Percentiles rank a stretch among this genome's conserved stretches.
These are phyloP conservation scores for Porcisia deanei DNA, from an alignment of 208 protist species.

Conservation along the genomic window DNA sequence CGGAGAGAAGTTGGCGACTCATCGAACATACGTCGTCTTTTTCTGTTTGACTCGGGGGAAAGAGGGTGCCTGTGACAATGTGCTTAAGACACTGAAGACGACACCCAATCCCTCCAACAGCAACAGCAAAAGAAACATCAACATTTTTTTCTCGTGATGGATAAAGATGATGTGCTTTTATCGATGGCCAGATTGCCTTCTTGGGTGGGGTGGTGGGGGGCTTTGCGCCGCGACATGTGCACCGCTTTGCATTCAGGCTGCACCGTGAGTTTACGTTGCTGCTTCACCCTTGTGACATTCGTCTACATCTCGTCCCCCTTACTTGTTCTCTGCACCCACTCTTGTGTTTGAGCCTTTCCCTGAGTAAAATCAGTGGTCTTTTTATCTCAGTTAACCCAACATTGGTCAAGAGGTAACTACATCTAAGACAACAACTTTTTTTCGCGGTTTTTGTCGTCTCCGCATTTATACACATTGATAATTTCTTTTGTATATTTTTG, in stretches of 20 bases:
- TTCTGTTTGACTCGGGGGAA: not conserved
- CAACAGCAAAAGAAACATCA: not conserved
- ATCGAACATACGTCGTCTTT: not conserved
- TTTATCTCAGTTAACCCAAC: not conserved
- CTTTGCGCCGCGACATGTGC: not conserved
- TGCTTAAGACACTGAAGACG: not conserved
- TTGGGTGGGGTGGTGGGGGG: not conserved
- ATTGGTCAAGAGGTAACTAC: conserved; percentile 3
- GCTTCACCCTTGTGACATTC: not conserved
- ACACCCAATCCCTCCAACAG: too few species aligned
- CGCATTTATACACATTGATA: not conserved
- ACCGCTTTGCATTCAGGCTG: not conserved
- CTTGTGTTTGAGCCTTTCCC: not conserved
- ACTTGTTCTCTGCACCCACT: not conserved
- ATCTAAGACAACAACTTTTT: conserved; percentile 4
- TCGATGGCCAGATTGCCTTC: not conserved
- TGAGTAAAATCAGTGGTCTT: not conserved
- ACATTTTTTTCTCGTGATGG: not conserved
- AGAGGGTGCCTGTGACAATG: not conserved
- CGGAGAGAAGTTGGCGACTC: not conserved
- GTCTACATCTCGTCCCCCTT: not conserved
- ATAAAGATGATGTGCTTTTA: not conserved
- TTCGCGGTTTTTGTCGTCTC: not conserved
- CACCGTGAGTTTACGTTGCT: not conserved
- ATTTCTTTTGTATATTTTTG: not conserved